Percentiles rank a stretch among this genome's conserved stretches.
These are phyloP conservation scores for Cubamyces sp. DNA, from an alignment of 768 basidiomycete species.

Conservation along the genomic window DNA sequence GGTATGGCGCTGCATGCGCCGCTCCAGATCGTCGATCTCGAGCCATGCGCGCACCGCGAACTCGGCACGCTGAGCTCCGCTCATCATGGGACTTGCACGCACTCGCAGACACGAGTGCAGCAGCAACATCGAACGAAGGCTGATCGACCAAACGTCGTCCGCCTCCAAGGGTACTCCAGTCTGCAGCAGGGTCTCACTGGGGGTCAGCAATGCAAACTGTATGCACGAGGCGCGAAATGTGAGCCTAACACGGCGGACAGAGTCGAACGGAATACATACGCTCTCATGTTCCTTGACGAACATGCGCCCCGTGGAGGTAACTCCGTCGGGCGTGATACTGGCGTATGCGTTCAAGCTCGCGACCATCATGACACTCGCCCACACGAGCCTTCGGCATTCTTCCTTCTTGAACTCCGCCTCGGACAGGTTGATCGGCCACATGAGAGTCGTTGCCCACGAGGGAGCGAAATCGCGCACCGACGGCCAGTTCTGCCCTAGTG, in stretches of 20 bases:
- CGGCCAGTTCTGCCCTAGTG: constrained; percentile 13
- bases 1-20: constrained; percentile 14
- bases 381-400: constrained; percentile 20
- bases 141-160: constrained; percentile 22
- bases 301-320: neutral
- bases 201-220: constrained; percentile 17
- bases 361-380: constrained; percentile 40
- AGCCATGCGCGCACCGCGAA: constrained; percentile 22
- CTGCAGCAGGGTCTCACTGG: constrained; percentile 14
- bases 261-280: neutral
- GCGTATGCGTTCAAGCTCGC: constrained; percentile 44
- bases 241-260: neutral
- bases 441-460: constrained; percentile 13
- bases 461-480: constrained; percentile 18
- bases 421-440: constrained; percentile 19
- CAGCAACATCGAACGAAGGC: constrained; percentile 19
- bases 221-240: neutral
- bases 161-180: constrained; percentile 27
- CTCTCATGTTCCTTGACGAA: constrained; percentile 21
- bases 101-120: constrained; percentile 16
- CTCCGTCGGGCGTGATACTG: constrained; percentile 37
- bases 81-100: constrained; percentile 7
- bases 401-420: constrained; percentile 21
- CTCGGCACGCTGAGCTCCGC: constrained; percentile 20
- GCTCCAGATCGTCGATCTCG: constrained; percentile 23